These are phyloP conservation scores for Entomophthora muscae DNA, from an alignment of 371 early-diverging fungal genomes.

Conservation along the genomic window DNA sequence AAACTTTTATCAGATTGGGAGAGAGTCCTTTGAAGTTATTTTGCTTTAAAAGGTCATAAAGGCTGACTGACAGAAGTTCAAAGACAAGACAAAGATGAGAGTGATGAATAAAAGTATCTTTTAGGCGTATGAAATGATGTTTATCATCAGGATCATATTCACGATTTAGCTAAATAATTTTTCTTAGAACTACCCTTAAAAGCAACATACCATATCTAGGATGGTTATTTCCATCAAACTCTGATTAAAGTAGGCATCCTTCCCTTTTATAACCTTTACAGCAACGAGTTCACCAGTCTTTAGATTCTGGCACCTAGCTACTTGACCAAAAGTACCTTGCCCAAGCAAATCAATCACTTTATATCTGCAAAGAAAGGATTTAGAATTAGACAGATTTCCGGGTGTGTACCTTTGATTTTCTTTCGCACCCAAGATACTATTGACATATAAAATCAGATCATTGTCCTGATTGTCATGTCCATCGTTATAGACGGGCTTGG, in stretches of 20 bases:
- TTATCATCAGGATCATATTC: slow-evolving; percentile 63
- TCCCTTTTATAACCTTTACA: slow-evolving; percentile 89
- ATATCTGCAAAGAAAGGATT: slow-evolving; percentile 26
- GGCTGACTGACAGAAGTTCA: slow-evolving; percentile 87
- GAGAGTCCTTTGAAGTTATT: slow-evolving; percentile 85
- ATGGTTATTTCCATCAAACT: slow-evolving; percentile 90
- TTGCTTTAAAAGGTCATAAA: slow-evolving; percentile 93
- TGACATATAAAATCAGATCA: slow-evolving; percentile 89
- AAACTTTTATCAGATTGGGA: slow-evolving; percentile 54
- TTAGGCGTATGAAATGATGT: slow-evolving; percentile 68
- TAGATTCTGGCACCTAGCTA: slow-evolving; percentile 83
- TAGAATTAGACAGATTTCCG: not conserved
- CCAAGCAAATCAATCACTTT: slow-evolving; percentile 80
- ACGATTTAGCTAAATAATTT: slow-evolving; percentile 1
- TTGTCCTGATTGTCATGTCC: slow-evolving; percentile 83
- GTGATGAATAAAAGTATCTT: slow-evolving; percentile 80
- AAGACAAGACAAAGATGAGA: slow-evolving; percentile 89
- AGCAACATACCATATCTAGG: slow-evolving; percentile 42
- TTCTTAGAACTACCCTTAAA: slow-evolving; percentile 22
- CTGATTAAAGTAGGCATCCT: slow-evolving; percentile 88
- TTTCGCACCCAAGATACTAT: slow-evolving; percentile 71
- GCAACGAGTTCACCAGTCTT: slow-evolving; percentile 74
- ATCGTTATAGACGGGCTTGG: slow-evolving; percentile 70
- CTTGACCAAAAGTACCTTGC: slow-evolving; percentile 96
- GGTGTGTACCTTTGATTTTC: slow-evolving; percentile 57